Evolutionary conservation across 305 asterid species (phyloP), one percentile per base, ranked within the genome.

Genomic region (Withania somnifera): DNA sequence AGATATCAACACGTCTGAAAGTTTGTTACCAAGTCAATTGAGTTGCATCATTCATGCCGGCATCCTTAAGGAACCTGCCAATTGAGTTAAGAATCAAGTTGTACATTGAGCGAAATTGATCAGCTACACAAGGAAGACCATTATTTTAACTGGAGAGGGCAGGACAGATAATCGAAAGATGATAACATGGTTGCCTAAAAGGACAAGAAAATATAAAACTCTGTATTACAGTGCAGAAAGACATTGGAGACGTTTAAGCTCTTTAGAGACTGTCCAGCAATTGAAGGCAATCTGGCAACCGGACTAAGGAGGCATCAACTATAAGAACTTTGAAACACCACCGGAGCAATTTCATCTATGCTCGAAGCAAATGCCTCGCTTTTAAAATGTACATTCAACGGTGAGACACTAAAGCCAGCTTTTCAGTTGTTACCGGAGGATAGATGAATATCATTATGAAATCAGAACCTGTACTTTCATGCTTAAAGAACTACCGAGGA

Each of bases 41-140:
- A 17, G 97, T 93, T 17, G 91, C 88, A 84, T 94, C 99, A 60
- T 38, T 88, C 99, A 95, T 92, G 76, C 97, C 92, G 78, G 97
- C 97, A 86, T 95, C 98, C 85, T 89, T 97, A 85, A 94, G 97
- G 87, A 93, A 87, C 93, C 99, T 95, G 87, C 58, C 80, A 83
- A 81, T 58, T 28, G 79, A 47, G 60, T 73, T 47, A 45, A 24
- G 36, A 82, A 76, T 82, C 76, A 47, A 47, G 60, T 42, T 22
- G 13, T 63, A 11, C 40, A 51, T 53, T 38, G 53, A 36, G 77
- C 19, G 30, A 68, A 68, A 68, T 38, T 0, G 19, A 42, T 69
- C 22, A 42, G 56, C 36, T 13, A 69, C 77, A 22, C 52, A 45
- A 45, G 14, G 38, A 71, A 28, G 15, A 58, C 24, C 30, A 58